These are phyloP conservation scores for Metschnikowia bowlesiae DNA, from an alignment of 805 yeast species.

Conservation along the genomic window DNA sequence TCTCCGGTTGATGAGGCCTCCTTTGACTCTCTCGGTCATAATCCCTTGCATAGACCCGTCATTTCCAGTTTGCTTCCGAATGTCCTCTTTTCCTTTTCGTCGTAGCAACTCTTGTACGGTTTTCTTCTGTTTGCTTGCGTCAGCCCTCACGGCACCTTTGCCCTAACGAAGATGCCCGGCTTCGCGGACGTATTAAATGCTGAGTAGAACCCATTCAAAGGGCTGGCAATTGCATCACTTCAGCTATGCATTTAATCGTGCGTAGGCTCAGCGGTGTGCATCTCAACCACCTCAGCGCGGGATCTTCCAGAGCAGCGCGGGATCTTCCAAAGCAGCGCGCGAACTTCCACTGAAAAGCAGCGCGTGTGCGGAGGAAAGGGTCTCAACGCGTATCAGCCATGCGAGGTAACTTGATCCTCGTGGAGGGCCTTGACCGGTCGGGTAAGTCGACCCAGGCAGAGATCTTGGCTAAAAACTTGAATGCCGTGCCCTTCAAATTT, in stretches of 20 bases:
- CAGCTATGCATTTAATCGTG: no score
- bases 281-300: no score
- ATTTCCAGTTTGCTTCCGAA: not conserved
- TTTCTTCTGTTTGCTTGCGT: no score
- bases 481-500: constrained; percentile 57
- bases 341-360: no score
- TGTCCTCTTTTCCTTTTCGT: not conserved
- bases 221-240: no score
- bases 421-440: constrained; percentile 93
- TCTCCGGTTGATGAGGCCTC: constrained; percentile 47
- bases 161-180: no score
- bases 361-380: not conserved
- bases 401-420: constrained; percentile 71
- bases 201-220: no score
- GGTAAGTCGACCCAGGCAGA: constrained; percentile 85
- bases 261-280: no score
- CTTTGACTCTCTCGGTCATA: constrained; percentile 49
- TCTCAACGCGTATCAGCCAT: constrained; percentile 5
- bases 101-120: not conserved
- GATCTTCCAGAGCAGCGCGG: no score
- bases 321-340: no score
- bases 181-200: no score
- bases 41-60: constrained; percentile 36
- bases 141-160: no score
- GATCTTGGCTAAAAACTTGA: constrained; percentile 24